phyloP scores from a whole-genome alignment of 192 early-diverging fungal species.

The Funneliformis geosporum region DNA sequence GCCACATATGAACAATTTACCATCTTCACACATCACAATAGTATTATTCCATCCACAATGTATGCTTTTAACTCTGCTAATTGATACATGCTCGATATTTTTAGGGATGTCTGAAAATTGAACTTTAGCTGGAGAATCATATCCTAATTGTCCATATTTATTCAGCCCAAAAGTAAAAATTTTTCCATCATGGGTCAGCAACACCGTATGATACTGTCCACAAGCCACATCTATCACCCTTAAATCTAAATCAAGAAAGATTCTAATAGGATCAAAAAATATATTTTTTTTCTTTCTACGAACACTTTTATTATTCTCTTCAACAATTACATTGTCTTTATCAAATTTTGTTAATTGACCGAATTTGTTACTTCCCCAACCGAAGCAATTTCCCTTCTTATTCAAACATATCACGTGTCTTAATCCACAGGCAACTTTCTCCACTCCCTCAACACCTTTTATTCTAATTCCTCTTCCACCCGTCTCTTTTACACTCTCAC shows the following conservation, averaged over 20 bases:
- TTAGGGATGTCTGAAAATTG: constrained; percentile 27
- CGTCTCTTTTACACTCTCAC: constrained; percentile 34
- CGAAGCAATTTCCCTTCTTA: constrained; percentile 41
- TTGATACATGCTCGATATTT: constrained; percentile 23
- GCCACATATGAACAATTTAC: constrained; percentile 65
- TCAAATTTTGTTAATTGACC: constrained; percentile 52
- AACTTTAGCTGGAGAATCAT: constrained; percentile 5
- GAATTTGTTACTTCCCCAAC: constrained; percentile 61
- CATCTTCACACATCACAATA: constrained; percentile 36
- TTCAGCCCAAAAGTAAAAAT: constrained; percentile 61
- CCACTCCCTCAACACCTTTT: constrained; percentile 35
- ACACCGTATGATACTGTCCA: constrained; percentile 63
- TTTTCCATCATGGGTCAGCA: constrained; percentile 47
- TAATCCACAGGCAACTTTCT: constrained; percentile 61
- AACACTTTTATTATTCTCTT: constrained; percentile 19
- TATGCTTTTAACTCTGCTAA: constrained; percentile 39
- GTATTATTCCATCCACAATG: constrained; percentile 66
- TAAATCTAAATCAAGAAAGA: constrained; percentile 16
- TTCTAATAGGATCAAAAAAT: constrained; percentile 38
- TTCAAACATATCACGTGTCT: constrained; percentile 62
- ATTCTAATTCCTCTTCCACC: constrained; percentile 31
- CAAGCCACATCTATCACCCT: constrained; percentile 58
- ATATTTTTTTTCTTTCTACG: constrained; percentile 29
- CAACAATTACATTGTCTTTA: constrained; percentile 7
- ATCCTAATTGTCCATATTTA: constrained; percentile 66